These are phyloP conservation scores for Reticulomyxa filosa DNA, from an alignment of 78 protist genomes.

Conservation along the genomic window DNA sequence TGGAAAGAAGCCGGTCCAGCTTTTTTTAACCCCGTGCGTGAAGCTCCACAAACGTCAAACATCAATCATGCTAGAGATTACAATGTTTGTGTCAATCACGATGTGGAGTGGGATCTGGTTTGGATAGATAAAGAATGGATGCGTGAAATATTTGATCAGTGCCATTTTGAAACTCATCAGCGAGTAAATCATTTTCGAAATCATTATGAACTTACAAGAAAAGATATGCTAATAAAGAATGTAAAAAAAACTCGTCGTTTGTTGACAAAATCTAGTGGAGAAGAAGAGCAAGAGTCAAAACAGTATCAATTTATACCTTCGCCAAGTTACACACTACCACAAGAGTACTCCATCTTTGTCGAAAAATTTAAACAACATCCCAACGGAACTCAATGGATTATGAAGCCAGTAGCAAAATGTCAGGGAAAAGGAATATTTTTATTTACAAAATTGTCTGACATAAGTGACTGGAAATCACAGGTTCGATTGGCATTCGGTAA, in stretches of 20 bases:
- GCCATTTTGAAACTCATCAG: neutral
- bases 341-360: constrained; percentile 37
- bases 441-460: constrained; percentile 39
- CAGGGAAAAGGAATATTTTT: constrained; percentile 57
- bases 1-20: constrained; percentile 29
- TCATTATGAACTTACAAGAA: constrained; percentile 50
- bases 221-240: constrained; percentile 39
- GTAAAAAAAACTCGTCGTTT: constrained; percentile 16
- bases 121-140: constrained; percentile 28
- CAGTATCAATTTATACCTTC: constrained; percentile 30
- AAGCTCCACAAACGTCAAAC: too few relatives aligned
- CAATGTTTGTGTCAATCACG: too few relatives aligned
- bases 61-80: too few relatives aligned
- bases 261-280: constrained; percentile 11
- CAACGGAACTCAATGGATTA: constrained; percentile 27
- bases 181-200: constrained; percentile 47
- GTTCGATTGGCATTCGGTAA: too few relatives aligned
- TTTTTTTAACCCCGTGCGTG: too few relatives aligned
- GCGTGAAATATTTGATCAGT: constrained; percentile 1
- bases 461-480: constrained; percentile 50
- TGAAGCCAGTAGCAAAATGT: constrained; percentile 43
- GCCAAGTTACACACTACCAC: constrained; percentile 40
- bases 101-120: constrained; percentile 17
- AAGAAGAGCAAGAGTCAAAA: constrained; percentile 25
- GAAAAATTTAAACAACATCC: constrained; percentile 33